A percentile compares a stretch with the other conserved stretches of the same genome.
phyloP scores from a whole-genome alignment of 139 green algal species.

The Ettlia oleoabundans region DNA sequence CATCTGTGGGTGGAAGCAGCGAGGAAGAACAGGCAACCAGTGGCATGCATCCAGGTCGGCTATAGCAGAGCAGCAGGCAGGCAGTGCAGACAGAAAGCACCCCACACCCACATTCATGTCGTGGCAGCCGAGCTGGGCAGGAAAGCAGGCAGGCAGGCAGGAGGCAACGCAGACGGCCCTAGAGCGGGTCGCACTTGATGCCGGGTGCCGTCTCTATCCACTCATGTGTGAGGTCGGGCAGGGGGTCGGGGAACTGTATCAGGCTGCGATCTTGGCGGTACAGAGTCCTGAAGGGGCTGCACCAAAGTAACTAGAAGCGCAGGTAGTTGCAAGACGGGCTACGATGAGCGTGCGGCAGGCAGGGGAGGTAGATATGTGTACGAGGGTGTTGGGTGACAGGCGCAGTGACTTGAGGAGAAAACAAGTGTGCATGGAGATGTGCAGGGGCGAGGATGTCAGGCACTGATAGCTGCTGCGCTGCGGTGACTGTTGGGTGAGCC shows the following conservation, averaged over 20 bases:
- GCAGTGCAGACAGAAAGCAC: neutral
- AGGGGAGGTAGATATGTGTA: no score
- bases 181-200: conserved; percentile 1
- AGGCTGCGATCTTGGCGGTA: conserved; percentile 1
- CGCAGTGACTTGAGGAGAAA: no score
- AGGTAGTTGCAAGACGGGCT: no score
- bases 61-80: neutral
- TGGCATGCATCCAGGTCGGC: neutral
- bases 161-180: neutral
- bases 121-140: neutral
- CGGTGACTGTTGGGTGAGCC: no score
- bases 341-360: no score
- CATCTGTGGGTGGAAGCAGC: neutral
- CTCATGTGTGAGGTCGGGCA: conserved; percentile 17
- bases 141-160: neutral
- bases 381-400: no score
- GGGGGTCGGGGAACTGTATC: neutral
- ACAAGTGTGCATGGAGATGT: no score
- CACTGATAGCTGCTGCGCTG: no score
- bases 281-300: conserved; percentile 21
- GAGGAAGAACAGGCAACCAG: no score
- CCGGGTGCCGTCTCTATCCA: neutral
- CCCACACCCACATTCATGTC: neutral
- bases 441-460: no score
- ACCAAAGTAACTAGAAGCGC: no score